Conservation (phyloP, 2,329 filamentous ascomycete species). For the Sphaceloma murrayae region DNA sequence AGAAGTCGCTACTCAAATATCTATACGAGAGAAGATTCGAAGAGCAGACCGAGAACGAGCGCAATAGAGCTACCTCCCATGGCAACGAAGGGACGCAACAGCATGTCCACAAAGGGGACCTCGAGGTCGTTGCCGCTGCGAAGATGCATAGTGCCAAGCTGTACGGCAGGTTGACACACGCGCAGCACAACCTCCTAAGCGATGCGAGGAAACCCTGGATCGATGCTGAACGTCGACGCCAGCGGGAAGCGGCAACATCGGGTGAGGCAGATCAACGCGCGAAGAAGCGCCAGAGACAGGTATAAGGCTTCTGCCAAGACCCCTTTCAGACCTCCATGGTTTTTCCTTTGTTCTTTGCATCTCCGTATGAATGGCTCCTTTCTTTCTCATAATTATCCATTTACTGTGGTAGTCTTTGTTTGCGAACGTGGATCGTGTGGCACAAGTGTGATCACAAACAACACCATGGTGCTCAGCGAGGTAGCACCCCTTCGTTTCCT, state of each 20-base stretch:
- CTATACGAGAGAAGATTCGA: background rate
- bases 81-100: background rate
- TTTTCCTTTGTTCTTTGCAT: too few relatives aligned
- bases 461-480: too few relatives aligned
- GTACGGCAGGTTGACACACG: background rate
- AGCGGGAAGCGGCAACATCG: background rate
- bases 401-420: too few relatives aligned
- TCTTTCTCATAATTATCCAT: too few relatives aligned
- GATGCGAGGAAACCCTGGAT: conserved; percentile 6
- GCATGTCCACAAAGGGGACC: conserved; percentile 8
- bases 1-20: conserved; percentile 1
- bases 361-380: too few relatives aligned
- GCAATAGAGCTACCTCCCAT: background rate
- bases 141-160: background rate
- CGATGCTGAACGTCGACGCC: background rate
- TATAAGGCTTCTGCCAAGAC: too few relatives aligned
- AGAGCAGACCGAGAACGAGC: background rate
- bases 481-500: too few relatives aligned
- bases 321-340: too few relatives aligned
- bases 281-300: too few relatives aligned
- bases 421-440: too few relatives aligned
- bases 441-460: too few relatives aligned
- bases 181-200: background rate
- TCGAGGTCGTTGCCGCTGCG: conserved; percentile 5
- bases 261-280: background rate